phyloP scores from a whole-genome alignment of 345 rosid genomes.

The Lepidium didymum region DNA sequence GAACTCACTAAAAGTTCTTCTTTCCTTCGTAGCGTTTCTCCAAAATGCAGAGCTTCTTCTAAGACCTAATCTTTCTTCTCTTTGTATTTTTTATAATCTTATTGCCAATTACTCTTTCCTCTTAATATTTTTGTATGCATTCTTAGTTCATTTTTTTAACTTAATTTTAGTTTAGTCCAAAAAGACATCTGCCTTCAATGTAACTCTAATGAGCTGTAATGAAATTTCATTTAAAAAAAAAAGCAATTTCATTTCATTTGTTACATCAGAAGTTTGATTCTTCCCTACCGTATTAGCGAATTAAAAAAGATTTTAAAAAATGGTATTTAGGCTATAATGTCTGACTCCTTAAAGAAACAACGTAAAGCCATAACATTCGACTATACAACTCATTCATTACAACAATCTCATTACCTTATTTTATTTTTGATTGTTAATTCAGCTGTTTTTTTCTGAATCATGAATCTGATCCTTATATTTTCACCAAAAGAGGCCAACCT shows the following conservation, averaged over 20 bases:
- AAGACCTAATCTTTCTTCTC: not conserved
- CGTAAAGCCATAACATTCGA: not conserved
- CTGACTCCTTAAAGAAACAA: not conserved
- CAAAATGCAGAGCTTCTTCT: not conserved
- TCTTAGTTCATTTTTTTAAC: not conserved
- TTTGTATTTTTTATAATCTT: not conserved
- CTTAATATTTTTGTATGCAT: not conserved
- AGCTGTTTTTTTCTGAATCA: not conserved
- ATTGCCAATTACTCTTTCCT: not conserved
- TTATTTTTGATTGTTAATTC: not conserved
- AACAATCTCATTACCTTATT: not conserved
- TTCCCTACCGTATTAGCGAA: too few relatives aligned
- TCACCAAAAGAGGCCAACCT: not conserved
- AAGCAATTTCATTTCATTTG: too few relatives aligned
- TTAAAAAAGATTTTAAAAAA: too few relatives aligned
- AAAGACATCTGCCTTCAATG: not conserved
- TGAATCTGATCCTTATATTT: not conserved
- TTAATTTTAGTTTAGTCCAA: not conserved
- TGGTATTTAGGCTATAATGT: too few relatives aligned
- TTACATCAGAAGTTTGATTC: too few relatives aligned
- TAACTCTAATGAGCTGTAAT: too few relatives aligned
- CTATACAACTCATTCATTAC: not conserved
- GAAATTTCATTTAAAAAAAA: too few relatives aligned
- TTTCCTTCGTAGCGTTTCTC: constrained; percentile 12
- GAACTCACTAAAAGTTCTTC: constrained; percentile 34